Evolutionary conservation across 2,329 filamentous ascomycete genomes (phyloP).

Genomic region (Blastomyces parvus): DNA sequence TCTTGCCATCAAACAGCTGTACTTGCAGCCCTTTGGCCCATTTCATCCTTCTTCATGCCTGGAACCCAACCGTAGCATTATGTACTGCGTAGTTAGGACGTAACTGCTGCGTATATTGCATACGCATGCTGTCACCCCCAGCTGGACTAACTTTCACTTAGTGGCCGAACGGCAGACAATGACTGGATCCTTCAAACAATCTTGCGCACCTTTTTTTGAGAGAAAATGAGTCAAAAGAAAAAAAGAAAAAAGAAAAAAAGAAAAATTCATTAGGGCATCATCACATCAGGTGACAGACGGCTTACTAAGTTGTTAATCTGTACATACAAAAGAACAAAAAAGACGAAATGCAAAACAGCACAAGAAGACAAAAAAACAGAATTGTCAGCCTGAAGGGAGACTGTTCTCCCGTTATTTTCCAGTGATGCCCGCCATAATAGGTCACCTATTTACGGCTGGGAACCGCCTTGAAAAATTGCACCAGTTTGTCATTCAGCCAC

Average conservation of each 20-base stretch:
- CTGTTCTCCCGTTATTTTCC: not conserved
- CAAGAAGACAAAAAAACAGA: not conserved
- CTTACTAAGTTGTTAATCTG: not conserved
- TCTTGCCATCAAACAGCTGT: not conserved
- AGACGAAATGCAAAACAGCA: not conserved
- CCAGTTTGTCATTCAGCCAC: conserved; percentile 59
- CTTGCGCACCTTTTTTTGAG: not conserved
- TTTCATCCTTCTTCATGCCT: not conserved
- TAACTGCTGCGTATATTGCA: too few species aligned
- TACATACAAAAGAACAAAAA: too few species aligned
- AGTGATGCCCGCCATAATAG: not conserved
- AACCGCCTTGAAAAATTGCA: conserved; percentile 40
- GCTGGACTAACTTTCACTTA: too few species aligned
- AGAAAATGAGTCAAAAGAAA: not conserved
- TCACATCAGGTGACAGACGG: not conserved
- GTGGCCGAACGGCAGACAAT: not conserved
- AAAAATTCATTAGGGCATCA: not conserved
- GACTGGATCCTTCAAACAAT: not conserved
- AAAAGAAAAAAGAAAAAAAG: too few species aligned
- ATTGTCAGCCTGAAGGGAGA: not conserved
- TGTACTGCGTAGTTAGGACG: too few species aligned
- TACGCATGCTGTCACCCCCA: too few species aligned
- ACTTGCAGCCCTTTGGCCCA: not conserved
- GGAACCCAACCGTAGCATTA: too few species aligned
- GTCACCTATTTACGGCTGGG: not conserved